Evolutionary conservation across 2,329 filamentous ascomycete species (phyloP).

Genomic region (Penicillium freii): DNA sequence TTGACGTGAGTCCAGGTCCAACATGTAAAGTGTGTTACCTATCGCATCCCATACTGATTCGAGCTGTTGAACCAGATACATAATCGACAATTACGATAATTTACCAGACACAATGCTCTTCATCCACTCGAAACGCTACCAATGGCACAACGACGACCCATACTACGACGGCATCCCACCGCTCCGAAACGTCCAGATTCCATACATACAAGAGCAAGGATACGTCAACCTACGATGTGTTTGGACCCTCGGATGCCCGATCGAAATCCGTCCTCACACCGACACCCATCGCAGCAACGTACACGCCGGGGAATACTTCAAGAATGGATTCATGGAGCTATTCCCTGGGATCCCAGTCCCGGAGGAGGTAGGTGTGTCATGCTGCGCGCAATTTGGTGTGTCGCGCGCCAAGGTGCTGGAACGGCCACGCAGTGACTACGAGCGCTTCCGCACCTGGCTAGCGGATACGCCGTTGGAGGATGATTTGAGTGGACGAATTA

Average conservation of each 20-base stretch:
- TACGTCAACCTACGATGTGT: constrained; percentile 56
- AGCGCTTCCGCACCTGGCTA: constrained; percentile 51
- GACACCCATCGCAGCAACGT: constrained; percentile 45
- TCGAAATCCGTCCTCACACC: constrained; percentile 49
- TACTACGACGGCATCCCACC: constrained; percentile 52
- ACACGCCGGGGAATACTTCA: constrained; percentile 51
- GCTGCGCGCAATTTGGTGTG: constrained; percentile 57
- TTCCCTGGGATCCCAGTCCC: constrained; percentile 47
- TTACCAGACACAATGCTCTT: constrained; percentile 44
- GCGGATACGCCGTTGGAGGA: constrained; percentile 48
- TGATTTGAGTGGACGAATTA: constrained; percentile 52
- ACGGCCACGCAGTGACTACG: constrained; percentile 50
- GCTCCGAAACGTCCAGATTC: constrained; percentile 49
- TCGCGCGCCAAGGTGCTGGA: constrained; percentile 48
- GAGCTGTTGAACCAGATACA: constrained; percentile 33
- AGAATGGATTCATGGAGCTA: constrained; percentile 50
- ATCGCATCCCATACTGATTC: constrained; percentile 5
- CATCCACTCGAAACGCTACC: constrained; percentile 41
- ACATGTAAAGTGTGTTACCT: background rate
- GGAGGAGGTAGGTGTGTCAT: constrained; percentile 49
- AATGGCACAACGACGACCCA: constrained; percentile 53
- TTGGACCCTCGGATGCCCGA: constrained; percentile 53
- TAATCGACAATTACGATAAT: constrained; percentile 44
- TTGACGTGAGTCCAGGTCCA: constrained; percentile 37
- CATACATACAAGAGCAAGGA: constrained; percentile 50